A percentile compares a stretch with the other conserved stretches of the same genome.
phyloP scores from a whole-genome alignment of 2,329 filamentous ascomycete species.

The Ophiognomonia clavigignenti-juglandacearum region DNA sequence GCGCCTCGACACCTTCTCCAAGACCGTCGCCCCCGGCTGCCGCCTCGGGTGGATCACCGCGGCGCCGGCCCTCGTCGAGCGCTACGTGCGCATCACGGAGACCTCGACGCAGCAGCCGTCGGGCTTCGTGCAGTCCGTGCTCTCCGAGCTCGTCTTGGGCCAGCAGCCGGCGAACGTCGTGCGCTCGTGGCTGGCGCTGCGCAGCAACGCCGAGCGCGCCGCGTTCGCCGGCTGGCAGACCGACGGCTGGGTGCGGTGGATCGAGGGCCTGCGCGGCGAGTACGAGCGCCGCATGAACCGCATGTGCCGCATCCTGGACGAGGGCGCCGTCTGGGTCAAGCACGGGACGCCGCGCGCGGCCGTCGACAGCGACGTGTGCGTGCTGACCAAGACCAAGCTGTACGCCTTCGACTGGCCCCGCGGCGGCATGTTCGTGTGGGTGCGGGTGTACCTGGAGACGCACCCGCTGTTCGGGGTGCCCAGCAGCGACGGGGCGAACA shows the following conservation, averaged over 20 bases:
- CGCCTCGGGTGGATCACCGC: slow-evolving; percentile 88
- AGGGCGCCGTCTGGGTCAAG: slow-evolving; percentile 61
- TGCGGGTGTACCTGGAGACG: slow-evolving; percentile 63
- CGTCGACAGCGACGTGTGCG: slow-evolving; percentile 61
- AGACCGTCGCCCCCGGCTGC: slow-evolving; percentile 86
- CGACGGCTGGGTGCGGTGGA: slow-evolving; percentile 86
- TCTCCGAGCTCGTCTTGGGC: slow-evolving; percentile 73
- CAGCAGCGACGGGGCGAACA: slow-evolving; percentile 25
- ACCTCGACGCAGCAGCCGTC: slow-evolving; percentile 76
- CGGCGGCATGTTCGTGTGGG: slow-evolving; percentile 91
- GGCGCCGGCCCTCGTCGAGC: slow-evolving; percentile 72
- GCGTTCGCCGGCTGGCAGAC: slow-evolving; percentile 64
- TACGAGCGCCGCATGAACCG: slow-evolving; percentile 81
- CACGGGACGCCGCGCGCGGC: slow-evolving; percentile 43
- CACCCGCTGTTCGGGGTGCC: slow-evolving; percentile 61
- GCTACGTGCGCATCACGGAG: slow-evolving; percentile 70
- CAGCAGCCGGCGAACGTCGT: slow-evolving; percentile 49
- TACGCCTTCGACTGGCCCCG: slow-evolving; percentile 76
- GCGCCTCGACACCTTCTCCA: slow-evolving; percentile 88
- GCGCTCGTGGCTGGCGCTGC: slow-evolving; percentile 36
- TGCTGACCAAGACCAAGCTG: slow-evolving; percentile 69
- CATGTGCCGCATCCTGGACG: slow-evolving; percentile 73
- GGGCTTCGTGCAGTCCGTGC: slow-evolving; percentile 81
- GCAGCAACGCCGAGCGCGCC: slow-evolving; percentile 43
- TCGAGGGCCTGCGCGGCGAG: slow-evolving; percentile 74